phyloP scores from a whole-genome alignment of 768 basidiomycete species.

The Auriculariales sp. region DNA sequence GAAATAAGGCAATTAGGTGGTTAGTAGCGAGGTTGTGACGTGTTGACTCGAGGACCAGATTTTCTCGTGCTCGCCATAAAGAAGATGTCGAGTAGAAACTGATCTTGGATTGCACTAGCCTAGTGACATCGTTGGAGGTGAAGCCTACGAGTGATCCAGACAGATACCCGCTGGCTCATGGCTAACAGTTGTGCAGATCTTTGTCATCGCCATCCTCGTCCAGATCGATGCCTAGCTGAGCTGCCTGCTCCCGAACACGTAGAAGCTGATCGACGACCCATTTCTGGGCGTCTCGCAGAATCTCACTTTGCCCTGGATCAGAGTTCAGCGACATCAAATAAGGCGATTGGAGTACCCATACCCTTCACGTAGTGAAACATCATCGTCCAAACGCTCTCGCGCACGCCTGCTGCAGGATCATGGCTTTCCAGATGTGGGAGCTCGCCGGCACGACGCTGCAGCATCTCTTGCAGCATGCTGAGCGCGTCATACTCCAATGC shows the following conservation, averaged over 20 bases:
- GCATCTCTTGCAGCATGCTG: not conserved
- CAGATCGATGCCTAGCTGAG: slow-evolving; percentile 5
- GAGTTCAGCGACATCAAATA: not conserved
- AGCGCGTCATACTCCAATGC: not conserved
- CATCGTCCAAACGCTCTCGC: not conserved
- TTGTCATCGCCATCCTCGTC: slow-evolving; percentile 3
- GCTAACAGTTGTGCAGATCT: too few species aligned
- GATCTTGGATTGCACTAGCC: too few species aligned
- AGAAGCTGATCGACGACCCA: slow-evolving; percentile 4
- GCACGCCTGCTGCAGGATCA: not conserved
- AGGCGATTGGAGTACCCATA: not conserved
- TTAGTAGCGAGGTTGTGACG: too few species aligned
- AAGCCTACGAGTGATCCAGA: too few species aligned
- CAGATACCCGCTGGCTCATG: too few species aligned
- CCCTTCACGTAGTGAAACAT: not conserved
- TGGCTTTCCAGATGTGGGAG: not conserved
- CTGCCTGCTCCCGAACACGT: slow-evolving; percentile 7
- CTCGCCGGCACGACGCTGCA: not conserved
- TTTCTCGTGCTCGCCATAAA: too few species aligned
- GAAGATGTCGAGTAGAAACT: too few species aligned
- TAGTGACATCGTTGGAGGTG: too few species aligned
- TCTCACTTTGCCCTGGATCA: slow-evolving; percentile 8
- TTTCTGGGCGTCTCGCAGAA: slow-evolving; percentile 13
- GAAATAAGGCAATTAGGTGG: too few species aligned
- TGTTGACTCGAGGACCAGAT: too few species aligned